A percentile compares a stretch with the other conserved stretches of the same genome.
phyloP scores from a whole-genome alignment of 148 eudicot species.

The Spergularia bocconei region DNA sequence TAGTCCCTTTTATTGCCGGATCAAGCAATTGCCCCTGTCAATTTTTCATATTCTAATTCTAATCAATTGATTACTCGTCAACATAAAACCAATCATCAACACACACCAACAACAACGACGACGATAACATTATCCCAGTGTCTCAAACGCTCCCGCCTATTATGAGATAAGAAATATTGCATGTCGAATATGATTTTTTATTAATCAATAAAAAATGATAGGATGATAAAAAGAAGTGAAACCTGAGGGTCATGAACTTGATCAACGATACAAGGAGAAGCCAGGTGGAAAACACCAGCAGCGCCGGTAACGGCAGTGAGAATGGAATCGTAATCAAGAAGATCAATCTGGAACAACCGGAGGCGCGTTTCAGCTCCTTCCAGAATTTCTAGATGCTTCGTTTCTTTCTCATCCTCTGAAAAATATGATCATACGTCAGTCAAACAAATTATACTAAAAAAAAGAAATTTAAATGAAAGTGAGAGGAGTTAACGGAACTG shows the following conservation, averaged over 20 bases:
- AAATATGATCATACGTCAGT: background rate
- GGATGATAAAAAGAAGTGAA: background rate
- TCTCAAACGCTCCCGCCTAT: too few relatives aligned
- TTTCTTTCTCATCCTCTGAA: conserved; percentile 69
- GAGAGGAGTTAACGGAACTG: conserved; percentile 27
- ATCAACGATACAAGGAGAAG: conserved; percentile 74
- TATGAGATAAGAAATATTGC: too few relatives aligned
- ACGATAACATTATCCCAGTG: background rate
- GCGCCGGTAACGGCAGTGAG: conserved; percentile 48
- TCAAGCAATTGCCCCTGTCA: conserved; percentile 54
- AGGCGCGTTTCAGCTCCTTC: conserved; percentile 61
- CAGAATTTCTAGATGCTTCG: conserved; percentile 62
- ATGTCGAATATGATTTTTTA: too few relatives aligned
- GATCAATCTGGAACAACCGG: conserved; percentile 66
- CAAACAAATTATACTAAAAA: too few relatives aligned
- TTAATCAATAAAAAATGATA: background rate
- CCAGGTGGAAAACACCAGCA: conserved; percentile 77
- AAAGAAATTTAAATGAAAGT: too few relatives aligned
- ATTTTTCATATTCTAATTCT: background rate
- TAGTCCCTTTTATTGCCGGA: conserved; percentile 83
- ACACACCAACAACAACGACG: background rate
- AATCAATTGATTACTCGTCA: too few relatives aligned
- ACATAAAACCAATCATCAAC: too few relatives aligned
- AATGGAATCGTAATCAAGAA: conserved; percentile 72
- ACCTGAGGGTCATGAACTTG: conserved; percentile 72